phyloP scores from a whole-genome alignment of 23 red algal species.

The Gracilaria gracilis region DNA sequence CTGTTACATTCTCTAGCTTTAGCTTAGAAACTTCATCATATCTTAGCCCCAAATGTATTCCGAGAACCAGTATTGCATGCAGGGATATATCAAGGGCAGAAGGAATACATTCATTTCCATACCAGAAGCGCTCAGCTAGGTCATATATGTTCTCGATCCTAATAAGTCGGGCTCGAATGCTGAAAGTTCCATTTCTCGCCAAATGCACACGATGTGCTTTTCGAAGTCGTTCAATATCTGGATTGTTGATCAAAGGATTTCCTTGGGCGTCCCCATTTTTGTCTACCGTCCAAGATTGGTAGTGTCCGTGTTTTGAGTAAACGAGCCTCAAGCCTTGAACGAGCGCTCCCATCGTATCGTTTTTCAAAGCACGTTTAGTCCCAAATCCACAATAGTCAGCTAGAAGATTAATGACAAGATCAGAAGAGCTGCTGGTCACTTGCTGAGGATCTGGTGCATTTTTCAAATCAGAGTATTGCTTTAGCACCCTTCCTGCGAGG shows the following conservation, averaged over 20 bases:
- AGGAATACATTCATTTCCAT: not conserved
- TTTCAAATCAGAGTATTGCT: no score
- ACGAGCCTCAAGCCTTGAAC: no score
- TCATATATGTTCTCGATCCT: conserved; percentile 8
- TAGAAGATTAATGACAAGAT: conserved; percentile 35
- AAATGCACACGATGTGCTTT: no score
- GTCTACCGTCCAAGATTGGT: no score
- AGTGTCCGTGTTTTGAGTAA: no score
- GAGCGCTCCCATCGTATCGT: no score
- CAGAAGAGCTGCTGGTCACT: conserved; percentile 12
- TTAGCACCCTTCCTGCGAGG: no score
- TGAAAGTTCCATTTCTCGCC: no score
- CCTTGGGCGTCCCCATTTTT: not conserved
- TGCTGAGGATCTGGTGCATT: not conserved
- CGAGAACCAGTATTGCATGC: conserved; percentile 32
- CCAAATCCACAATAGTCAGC: no score
- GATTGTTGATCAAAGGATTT: not conserved
- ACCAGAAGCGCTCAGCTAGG: conserved; percentile 31
- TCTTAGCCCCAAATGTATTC: conserved; percentile 32
- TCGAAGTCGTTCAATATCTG: no score
- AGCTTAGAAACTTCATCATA: conserved; percentile 35
- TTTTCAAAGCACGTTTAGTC: no score
- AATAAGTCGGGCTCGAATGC: not conserved
- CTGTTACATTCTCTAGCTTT: conserved; percentile 1
- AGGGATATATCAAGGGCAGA: not conserved